Evolutionary conservation across 768 basidiomycete species (phyloP).

Genomic region (Trametes cubensis): DNA sequence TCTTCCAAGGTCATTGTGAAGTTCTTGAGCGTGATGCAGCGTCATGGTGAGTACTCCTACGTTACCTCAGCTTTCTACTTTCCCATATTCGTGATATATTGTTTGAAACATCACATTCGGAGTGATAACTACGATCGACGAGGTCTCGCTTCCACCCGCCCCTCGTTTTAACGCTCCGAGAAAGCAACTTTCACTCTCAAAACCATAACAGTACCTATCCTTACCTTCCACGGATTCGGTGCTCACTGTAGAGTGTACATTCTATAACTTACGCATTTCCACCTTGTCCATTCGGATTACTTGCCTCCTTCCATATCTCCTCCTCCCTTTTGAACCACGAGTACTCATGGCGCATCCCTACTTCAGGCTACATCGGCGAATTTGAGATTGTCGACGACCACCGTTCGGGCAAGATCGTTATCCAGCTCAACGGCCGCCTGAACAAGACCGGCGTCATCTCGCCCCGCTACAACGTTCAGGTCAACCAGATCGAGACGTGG

Average conservation of each 20-base stretch:
- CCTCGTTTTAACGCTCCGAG: slow-evolving; percentile 85
- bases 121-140: slow-evolving; percentile 87
- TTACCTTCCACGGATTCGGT: slow-evolving; percentile 38
- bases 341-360: slow-evolving; percentile 5
- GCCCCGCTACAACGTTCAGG: slow-evolving; percentile 97
- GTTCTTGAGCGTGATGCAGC: slow-evolving; percentile 98
- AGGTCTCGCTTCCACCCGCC: slow-evolving; percentile 59
- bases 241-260: slow-evolving; percentile 65
- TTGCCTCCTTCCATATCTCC: background rate
- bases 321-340: background rate
- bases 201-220: slow-evolving; percentile 64
- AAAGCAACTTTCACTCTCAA: slow-evolving; percentile 55
- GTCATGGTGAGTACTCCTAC: slow-evolving; percentile 76
- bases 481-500: slow-evolving; percentile 91
- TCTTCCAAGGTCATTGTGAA: slow-evolving; percentile 98
- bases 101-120: slow-evolving; percentile 45
- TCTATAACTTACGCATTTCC: background rate
- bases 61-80: background rate
- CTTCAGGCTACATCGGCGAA: slow-evolving; percentile 92
- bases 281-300: no score
- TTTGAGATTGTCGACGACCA: slow-evolving; percentile 99
- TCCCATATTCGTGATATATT: background rate
- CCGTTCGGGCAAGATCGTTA: slow-evolving; percentile 95
- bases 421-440: slow-evolving; percentile 96
- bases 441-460: slow-evolving; percentile 99